A percentile compares a stretch with the other conserved stretches of the same genome.
phyloP scores from a whole-genome alignment of 2,329 filamentous ascomycete species.

The Pseudogymnoascus sp. region DNA sequence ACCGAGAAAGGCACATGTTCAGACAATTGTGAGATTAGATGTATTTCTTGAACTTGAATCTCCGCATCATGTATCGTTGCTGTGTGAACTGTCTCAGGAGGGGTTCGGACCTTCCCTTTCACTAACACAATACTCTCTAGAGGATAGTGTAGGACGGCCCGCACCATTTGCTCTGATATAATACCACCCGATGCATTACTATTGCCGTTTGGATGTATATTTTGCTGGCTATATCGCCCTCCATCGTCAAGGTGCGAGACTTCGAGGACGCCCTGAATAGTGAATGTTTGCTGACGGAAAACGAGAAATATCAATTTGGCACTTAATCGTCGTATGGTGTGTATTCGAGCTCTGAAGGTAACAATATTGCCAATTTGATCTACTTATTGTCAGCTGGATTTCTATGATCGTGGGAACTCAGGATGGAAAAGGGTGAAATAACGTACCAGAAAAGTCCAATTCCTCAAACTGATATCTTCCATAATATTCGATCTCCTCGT shows the following conservation, averaged over 20 bases:
- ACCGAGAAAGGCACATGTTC: constrained; percentile 61
- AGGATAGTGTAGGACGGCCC: constrained; percentile 78
- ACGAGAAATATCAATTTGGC: constrained; percentile 77
- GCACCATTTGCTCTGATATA: constrained; percentile 66
- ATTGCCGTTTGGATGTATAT: not conserved
- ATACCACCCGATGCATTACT: constrained; percentile 30
- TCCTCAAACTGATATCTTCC: constrained; percentile 22
- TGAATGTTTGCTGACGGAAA: constrained; percentile 74
- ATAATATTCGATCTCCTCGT: constrained; percentile 17
- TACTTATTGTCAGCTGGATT: constrained; percentile 9
- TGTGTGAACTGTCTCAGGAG: constrained; percentile 65
- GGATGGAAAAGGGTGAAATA: not conserved
- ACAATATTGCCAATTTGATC: constrained; percentile 22
- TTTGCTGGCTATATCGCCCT: constrained; percentile 24
- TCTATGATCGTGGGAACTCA: not conserved
- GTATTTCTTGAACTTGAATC: constrained; percentile 58
- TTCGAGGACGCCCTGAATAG: constrained; percentile 71
- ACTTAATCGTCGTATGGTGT: constrained; percentile 74
- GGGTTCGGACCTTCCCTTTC: constrained; percentile 62
- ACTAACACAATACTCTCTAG: constrained; percentile 72
- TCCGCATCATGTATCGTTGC: constrained; percentile 70
- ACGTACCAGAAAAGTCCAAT: constrained; percentile 23
- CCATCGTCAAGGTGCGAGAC: constrained; percentile 12
- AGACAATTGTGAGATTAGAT: constrained; percentile 51
- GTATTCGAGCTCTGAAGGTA: constrained; percentile 60